Conservation (phyloP, 768 basidiomycete species). For the Obba rivulosa region DNA sequence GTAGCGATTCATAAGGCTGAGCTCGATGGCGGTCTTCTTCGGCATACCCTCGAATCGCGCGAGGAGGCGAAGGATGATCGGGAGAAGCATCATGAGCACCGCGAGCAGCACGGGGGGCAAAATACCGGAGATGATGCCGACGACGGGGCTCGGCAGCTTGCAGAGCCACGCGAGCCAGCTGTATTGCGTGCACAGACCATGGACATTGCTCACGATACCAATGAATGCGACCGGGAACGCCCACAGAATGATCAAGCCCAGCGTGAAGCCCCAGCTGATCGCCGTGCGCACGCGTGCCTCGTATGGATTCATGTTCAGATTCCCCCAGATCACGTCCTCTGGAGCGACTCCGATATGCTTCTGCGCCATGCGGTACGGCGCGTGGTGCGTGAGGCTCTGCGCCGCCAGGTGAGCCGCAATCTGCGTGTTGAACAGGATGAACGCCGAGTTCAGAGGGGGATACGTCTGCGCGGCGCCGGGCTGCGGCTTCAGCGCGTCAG, state of each 20-base stretch:
- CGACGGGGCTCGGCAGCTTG: slow-evolving; percentile 51
- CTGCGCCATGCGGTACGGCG: slow-evolving; percentile 75
- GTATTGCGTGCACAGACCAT: slow-evolving; percentile 56
- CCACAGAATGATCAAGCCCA: slow-evolving; percentile 83
- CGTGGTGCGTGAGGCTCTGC: slow-evolving; percentile 71
- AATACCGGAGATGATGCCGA: slow-evolving; percentile 87
- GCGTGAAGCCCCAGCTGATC: slow-evolving; percentile 70
- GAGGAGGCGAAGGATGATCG: slow-evolving; percentile 76
- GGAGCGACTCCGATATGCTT: slow-evolving; percentile 82
- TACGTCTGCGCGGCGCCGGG: slow-evolving; percentile 23
- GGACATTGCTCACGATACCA: slow-evolving; percentile 79
- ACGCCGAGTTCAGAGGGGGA: slow-evolving; percentile 51
- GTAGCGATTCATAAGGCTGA: slow-evolving; percentile 87
- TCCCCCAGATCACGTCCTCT: slow-evolving; percentile 88
- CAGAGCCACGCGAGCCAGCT: slow-evolving; percentile 85
- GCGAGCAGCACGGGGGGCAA: slow-evolving; percentile 84
- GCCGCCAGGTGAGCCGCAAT: slow-evolving; percentile 88
- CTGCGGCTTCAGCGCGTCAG: slow-evolving; percentile 20
- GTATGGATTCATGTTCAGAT: slow-evolving; percentile 86
- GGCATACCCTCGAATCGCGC: slow-evolving; percentile 90
- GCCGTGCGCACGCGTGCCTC: slow-evolving; percentile 37
- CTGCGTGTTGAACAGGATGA: slow-evolving; percentile 89
- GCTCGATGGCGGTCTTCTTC: slow-evolving; percentile 73
- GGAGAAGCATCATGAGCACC: slow-evolving; percentile 85
- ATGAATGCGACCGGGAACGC: slow-evolving; percentile 71